phyloP scores from a whole-genome alignment of 1,284 basidiomycete species.

The Microstroma glucosiphilum region DNA sequence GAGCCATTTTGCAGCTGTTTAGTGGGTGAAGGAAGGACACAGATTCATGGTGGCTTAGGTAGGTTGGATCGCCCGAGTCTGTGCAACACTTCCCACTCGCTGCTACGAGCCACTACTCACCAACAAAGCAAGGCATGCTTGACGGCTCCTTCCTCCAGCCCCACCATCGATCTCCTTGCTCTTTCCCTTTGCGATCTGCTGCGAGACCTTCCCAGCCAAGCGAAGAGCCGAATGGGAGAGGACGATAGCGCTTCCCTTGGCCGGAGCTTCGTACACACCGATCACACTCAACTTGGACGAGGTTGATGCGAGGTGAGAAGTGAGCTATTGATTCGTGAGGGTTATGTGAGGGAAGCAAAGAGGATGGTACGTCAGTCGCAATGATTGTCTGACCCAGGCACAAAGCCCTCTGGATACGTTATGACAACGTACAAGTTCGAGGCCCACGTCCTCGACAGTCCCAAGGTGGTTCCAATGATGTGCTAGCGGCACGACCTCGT shows the following conservation, averaged over 20 bases:
- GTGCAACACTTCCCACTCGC: too few species aligned
- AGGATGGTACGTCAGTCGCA: too few species aligned
- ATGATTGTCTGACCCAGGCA: too few species aligned
- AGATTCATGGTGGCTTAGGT: too few species aligned
- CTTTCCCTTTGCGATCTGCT: background rate
- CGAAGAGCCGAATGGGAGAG: background rate
- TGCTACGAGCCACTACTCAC: background rate
- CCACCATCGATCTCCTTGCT: background rate
- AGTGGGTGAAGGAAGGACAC: background rate
- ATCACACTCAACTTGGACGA: background rate
- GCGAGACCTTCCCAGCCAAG: background rate
- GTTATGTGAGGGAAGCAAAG: too few species aligned
- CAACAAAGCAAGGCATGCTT: background rate
- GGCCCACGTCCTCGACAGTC: background rate
- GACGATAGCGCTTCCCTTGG: background rate
- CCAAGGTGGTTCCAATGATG: slow-evolving; percentile 2
- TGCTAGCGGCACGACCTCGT: background rate
- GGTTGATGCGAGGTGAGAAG: background rate
- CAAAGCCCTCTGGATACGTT: too few species aligned
- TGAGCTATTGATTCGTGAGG: background rate
- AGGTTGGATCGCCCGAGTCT: too few species aligned
- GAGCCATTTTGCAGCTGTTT: background rate
- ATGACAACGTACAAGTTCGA: background rate
- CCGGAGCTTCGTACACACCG: background rate
- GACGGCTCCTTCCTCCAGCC: background rate